phyloP scores from a whole-genome alignment of 129 eudicot genomes.

The Cynara cardunculus region DNA sequence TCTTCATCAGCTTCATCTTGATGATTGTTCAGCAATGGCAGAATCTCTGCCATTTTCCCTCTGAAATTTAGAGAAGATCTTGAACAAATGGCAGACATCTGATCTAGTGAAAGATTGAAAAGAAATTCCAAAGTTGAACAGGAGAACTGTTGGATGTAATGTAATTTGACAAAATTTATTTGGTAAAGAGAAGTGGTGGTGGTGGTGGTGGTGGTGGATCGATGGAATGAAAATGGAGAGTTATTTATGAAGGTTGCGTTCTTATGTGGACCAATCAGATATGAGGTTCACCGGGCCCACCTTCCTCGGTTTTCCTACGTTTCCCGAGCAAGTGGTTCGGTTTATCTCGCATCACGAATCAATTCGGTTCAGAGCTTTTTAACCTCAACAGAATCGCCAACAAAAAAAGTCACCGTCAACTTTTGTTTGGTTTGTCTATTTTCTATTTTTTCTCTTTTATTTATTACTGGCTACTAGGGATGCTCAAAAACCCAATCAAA shows the following conservation, averaged over 20 bases:
- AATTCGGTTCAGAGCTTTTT: background rate
- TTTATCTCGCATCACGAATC: background rate
- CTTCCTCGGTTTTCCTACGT: background rate
- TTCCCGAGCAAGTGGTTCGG: background rate
- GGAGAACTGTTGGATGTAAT: background rate
- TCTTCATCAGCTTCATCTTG: slow-evolving; percentile 17
- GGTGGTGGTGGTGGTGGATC: no score
- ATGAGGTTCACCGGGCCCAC: background rate
- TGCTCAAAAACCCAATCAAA: no score
- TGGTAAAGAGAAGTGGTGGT: background rate
- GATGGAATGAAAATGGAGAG: slow-evolving; percentile 15
- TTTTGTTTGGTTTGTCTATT: background rate
- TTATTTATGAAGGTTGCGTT: background rate
- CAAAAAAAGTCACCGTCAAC: background rate
- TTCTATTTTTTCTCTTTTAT: no score
- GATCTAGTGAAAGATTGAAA: background rate
- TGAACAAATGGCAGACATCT: slow-evolving; percentile 19
- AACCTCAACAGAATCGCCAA: background rate
- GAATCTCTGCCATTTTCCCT: slow-evolving; percentile 37
- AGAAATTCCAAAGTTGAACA: background rate
- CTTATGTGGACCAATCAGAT: slow-evolving; percentile 20
- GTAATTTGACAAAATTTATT: background rate
- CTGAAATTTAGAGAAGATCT: slow-evolving; percentile 23
- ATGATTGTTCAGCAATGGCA: slow-evolving; percentile 33
- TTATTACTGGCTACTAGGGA: no score